Percentiles rank a stretch among this genome's conserved stretches.
These are phyloP conservation scores for Coemansia sp. DNA, from an alignment of 192 early-diverging fungal genomes.

Conservation along the genomic window DNA sequence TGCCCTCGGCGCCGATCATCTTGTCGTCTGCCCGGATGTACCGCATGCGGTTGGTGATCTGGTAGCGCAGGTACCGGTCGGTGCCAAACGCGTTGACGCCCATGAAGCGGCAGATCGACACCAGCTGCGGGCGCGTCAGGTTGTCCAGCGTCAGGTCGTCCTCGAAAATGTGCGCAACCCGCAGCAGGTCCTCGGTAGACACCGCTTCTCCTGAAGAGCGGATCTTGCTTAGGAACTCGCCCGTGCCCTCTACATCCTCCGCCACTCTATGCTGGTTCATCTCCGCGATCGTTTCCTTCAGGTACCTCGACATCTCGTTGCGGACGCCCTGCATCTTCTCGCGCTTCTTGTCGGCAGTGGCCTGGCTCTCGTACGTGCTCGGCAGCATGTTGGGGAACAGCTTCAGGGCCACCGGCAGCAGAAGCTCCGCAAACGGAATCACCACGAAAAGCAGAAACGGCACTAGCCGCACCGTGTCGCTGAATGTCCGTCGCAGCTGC, in stretches of 20 bases:
- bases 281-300: slow-evolving; percentile 94
- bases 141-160: slow-evolving; percentile 93
- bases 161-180: slow-evolving; percentile 84
- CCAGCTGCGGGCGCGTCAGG: slow-evolving; percentile 89
- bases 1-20: slow-evolving; percentile 81
- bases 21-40: slow-evolving; percentile 87
- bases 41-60: slow-evolving; percentile 83
- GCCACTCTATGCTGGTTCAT: slow-evolving; percentile 53
- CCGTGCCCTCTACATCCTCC: slow-evolving; percentile 37
- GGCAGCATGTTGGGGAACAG: slow-evolving; percentile 97
- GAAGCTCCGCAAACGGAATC: slow-evolving; percentile 94
- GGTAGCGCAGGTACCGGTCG: slow-evolving; percentile 92
- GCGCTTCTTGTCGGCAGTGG: slow-evolving; percentile 85
- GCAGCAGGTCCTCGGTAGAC: slow-evolving; percentile 77
- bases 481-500: slow-evolving; percentile 84
- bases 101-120: slow-evolving; percentile 95
- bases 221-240: slow-evolving; percentile 56
- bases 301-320: slow-evolving; percentile 90
- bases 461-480: slow-evolving; percentile 81
- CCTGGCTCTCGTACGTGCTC: slow-evolving; percentile 90
- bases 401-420: slow-evolving; percentile 84
- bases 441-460: slow-evolving; percentile 90
- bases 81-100: slow-evolving; percentile 94
- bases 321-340: slow-evolving; percentile 88
- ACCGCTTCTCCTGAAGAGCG: slow-evolving; percentile 79